Percentiles rank a stretch among this genome's conserved stretches.
These are phyloP conservation scores for Rhodomyrtus psidioides DNA, from an alignment of 441 rosid species.

Conservation along the genomic window DNA sequence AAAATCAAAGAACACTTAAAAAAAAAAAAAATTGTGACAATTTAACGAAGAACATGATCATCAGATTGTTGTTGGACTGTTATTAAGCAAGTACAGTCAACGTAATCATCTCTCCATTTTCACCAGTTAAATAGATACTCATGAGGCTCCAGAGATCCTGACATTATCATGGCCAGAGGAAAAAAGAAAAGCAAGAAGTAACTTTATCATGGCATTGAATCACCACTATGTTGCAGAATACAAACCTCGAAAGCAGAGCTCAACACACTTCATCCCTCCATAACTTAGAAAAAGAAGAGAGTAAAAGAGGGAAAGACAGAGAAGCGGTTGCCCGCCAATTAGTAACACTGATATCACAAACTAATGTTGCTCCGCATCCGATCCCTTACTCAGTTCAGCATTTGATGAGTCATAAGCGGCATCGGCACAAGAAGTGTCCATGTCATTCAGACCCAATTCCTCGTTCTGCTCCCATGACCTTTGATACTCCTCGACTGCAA, in stretches of 20 bases:
- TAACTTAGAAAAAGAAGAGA: neutral
- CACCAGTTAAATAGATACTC: neutral
- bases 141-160: neutral
- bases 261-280: neutral
- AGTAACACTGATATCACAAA: neutral
- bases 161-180: neutral
- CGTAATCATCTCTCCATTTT: neutral
- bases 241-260: neutral
- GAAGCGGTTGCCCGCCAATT: neutral
- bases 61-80: neutral
- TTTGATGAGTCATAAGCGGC: conserved; percentile 41
- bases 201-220: neutral
- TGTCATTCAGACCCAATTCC: conserved; percentile 87
- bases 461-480: conserved; percentile 96
- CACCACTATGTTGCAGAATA: neutral
- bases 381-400: neutral
- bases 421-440: conserved; percentile 85
- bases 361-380: neutral
- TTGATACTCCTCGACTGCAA: conserved; percentile 76
- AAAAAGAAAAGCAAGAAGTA: neutral
- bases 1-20: neutral
- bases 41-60: neutral
- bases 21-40: no score
- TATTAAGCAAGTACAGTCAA: neutral
- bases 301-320: neutral